Base-by-base conservation (phyloP, 2,329 filamentous ascomycete genomes). In the Knoxdaviesia capensis region DNA sequence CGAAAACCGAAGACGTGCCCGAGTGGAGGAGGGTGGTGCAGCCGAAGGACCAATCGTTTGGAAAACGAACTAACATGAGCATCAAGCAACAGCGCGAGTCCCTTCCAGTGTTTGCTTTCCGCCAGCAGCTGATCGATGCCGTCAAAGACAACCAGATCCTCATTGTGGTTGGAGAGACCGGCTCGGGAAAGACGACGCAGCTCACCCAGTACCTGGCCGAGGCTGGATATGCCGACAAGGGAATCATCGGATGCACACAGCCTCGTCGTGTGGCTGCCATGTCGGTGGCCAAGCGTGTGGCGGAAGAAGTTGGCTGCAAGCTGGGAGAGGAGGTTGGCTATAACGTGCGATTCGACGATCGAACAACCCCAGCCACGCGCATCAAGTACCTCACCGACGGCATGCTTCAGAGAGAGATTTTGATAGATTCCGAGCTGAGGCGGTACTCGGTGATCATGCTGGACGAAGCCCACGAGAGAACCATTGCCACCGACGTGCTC, bases 361-460 rank as follows among this genome's bases (percentile, higher is more conserved):
- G 79, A 56, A 94, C 88, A 0, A 83, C 79, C 48, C 76, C 84
- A 2, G 71, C 78, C 11, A 98, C 90, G 1, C 84, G 79, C 54
- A 94, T 98, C 65, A 98, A 98, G 64, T 98, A 98, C 63, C 94
- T 98, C 88, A 98, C 90, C 10, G 90, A 98, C 53, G 90, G 90
- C 59, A 96, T 96, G 83, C 72, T 98, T 56, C 78, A 94, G 61
- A 74, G 90, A 64, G 90, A 98, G 62, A 86, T 94, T 55, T 69
- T 98, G 41, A 71, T 94, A 50, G 90, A 98, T 56, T 82, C 87
- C 1, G 81, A 94, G 51, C 63, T 98, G 49, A 81, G 72, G 53
- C 76, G 82, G 49, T 98, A 98, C 55, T 93, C 86, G 1, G 85
- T 90, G 46, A 94, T 98, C 53, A 98, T 98, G 79, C 70, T 98